Evolutionary conservation across 108 stramenopile genomes (phyloP), one percentile per base, ranked within the genome.

Genomic region (Schizochytrium sp.): DNA sequence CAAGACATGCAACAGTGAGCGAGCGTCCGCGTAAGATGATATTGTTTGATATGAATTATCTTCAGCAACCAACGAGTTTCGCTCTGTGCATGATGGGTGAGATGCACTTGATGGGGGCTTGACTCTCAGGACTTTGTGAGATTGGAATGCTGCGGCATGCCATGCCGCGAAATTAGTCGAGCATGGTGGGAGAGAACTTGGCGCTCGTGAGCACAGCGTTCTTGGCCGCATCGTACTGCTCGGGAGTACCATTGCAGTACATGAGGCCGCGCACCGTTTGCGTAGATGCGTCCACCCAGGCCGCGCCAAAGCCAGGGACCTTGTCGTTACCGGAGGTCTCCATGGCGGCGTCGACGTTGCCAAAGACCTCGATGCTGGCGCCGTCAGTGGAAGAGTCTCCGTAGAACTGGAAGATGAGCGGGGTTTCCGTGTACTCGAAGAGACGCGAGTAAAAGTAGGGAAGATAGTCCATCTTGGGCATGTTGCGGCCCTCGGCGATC

Each of bases 361-460:
- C 76, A 53, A 83, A 83, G 25, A 53, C 28, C 45, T 47, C 28
- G 48, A 83, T 28, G 48, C 25, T 53, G 51, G 48, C 48, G 25
- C 51, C 76, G 51, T 53, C 76, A 8, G 63, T 53, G 51, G 45
- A 47, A 23, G 76, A 83, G 76, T 83, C 51, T 6, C 76, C 76
- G 51, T 53, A 83, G 28, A 83, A 83, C 28, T 83, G 76, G 51
- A 83, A 83, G 51, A 83, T 83, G 51, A 83, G 76, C 10, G 76
- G 76, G 23, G 76, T 83, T 1, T 83, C 76, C 6, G 76, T 83
- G 76, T 83, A 83, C 76, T 83, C 76, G 4, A 83, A 83, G 48
- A 83, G 76, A 23, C 76, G 76, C 10, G 76, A 83, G 76, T 83
- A 83, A 83, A 83, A 83, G 76, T 83, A 83, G 10, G 76, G 76